Evolutionary conservation across 1,284 basidiomycete species (phyloP).

Genomic region (Sphagnurus paluster): DNA sequence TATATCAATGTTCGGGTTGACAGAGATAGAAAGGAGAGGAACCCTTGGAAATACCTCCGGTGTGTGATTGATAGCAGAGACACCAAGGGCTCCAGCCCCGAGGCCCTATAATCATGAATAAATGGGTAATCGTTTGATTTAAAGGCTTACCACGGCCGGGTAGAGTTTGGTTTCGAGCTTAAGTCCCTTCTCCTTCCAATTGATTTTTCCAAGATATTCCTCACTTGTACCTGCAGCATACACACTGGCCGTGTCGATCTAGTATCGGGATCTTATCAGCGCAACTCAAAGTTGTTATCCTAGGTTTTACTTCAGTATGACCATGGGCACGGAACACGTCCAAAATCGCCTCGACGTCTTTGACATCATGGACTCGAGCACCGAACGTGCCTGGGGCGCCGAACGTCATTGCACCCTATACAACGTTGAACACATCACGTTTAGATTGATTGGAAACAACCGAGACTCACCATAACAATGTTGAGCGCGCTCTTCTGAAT

Average conservation of each 20-base stretch:
- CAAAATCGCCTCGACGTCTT: slow-evolving; percentile 14
- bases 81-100: background rate
- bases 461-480: slow-evolving; percentile 40
- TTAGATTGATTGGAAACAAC: background rate
- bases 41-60: slow-evolving; percentile 13
- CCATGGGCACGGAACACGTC: slow-evolving; percentile 54
- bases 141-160: slow-evolving; percentile 19
- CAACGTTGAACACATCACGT: background rate
- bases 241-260: slow-evolving; percentile 56
- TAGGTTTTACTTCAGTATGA: slow-evolving; percentile 39
- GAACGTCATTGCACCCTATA: slow-evolving; percentile 16
- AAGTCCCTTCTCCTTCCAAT: slow-evolving; percentile 37
- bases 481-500: slow-evolving; percentile 38
- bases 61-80: slow-evolving; percentile 10
- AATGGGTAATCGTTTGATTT: background rate
- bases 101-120: background rate
- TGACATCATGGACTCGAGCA: slow-evolving; percentile 16
- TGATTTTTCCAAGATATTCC: slow-evolving; percentile 40
- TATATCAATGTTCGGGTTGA: slow-evolving; percentile 9
- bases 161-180: slow-evolving; percentile 49
- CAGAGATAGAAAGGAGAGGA: slow-evolving; percentile 9
- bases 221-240: slow-evolving; percentile 54
- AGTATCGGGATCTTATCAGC: background rate
- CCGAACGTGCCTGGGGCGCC: slow-evolving; percentile 13
- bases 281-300: background rate